Conservation (phyloP, 2,329 filamentous ascomycete genomes). For the Scedosporium dehoogii region DNA sequence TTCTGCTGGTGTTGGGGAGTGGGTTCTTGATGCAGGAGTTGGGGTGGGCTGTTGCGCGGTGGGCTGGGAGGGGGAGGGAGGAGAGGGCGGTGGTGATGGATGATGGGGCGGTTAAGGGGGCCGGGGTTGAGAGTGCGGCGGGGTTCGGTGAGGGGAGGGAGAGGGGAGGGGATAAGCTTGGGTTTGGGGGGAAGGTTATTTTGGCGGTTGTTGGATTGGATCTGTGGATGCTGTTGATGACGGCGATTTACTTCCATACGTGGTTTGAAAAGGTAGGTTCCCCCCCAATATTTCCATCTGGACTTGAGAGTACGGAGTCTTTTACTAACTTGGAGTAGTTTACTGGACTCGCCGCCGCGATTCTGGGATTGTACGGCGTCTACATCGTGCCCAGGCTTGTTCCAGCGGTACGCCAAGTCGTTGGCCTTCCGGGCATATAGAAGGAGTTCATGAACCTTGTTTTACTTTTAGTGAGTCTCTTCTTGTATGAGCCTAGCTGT, state of each 20-base stretch:
- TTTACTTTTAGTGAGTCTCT: not conserved
- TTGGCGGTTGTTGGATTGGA: conserved; percentile 58
- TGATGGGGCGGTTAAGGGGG: conserved; percentile 57
- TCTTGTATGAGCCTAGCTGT: not conserved
- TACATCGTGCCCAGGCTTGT: conserved; percentile 43
- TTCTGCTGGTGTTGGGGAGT: conserved; percentile 78
- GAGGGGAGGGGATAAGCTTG: conserved; percentile 22
- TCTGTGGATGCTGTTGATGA: conserved; percentile 98
- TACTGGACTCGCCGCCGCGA: conserved; percentile 42
- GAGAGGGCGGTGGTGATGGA: conserved; percentile 55
- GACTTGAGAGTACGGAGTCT: no score
- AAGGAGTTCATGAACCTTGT: not conserved
- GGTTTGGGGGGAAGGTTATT: conserved; percentile 45
- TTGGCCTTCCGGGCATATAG: conserved; percentile 44
- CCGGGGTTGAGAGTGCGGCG: conserved; percentile 33
- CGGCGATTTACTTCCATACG: conserved; percentile 95
- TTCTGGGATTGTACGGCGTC: conserved; percentile 34
- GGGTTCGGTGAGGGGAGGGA: conserved; percentile 17
- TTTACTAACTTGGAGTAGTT: conserved; percentile 27
- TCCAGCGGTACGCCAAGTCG: conserved; percentile 31
- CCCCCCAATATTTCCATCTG: not conserved
- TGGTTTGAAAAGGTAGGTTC: conserved; percentile 84
- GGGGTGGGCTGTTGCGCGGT: conserved; percentile 43
- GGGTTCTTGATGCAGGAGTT: conserved; percentile 76
- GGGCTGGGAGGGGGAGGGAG: conserved; percentile 35